phyloP scores from a whole-genome alignment of 257 asterid genomes.

The Coffea eugenioides region DNA sequence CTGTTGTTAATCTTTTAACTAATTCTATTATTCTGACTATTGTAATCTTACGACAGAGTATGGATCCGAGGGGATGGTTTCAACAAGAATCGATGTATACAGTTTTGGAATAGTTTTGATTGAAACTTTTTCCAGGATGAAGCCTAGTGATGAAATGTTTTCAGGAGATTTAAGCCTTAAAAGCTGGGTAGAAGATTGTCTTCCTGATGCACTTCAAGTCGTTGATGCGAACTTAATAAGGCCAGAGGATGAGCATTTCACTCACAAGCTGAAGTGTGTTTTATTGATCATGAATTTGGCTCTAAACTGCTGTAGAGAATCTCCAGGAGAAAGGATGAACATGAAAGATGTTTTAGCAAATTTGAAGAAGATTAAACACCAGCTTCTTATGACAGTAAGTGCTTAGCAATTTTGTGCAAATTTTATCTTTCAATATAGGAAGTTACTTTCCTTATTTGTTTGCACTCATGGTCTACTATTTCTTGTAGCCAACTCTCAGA shows the following conservation, averaged over 20 bases:
- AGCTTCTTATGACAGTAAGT: background rate
- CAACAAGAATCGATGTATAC: background rate
- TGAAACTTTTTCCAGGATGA: constrained; percentile 3
- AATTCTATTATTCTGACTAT: background rate
- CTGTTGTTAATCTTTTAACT: background rate
- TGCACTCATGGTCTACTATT: background rate
- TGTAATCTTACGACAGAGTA: background rate
- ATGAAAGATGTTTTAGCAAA: constrained; percentile 23
- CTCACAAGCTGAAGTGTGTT: constrained; percentile 18
- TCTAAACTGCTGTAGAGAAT: constrained; percentile 26
- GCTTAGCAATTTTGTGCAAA: no score
- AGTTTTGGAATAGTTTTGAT: constrained; percentile 9
- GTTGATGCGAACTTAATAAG: constrained; percentile 22
- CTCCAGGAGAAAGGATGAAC: constrained; percentile 28
- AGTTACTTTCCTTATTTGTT: background rate
- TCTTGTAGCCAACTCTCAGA: background rate
- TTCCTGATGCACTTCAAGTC: background rate
- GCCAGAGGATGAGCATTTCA: constrained; percentile 8
- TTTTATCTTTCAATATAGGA: background rate
- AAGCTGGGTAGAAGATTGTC: background rate
- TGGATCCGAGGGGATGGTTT: background rate
- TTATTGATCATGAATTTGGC: constrained; percentile 32
- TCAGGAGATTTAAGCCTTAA: background rate
- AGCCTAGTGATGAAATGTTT: constrained; percentile 7
- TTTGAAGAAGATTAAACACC: constrained; percentile 31